phyloP scores from a whole-genome alignment of 2,329 filamentous ascomycete species.

The Coniochaeta pulveracea region DNA sequence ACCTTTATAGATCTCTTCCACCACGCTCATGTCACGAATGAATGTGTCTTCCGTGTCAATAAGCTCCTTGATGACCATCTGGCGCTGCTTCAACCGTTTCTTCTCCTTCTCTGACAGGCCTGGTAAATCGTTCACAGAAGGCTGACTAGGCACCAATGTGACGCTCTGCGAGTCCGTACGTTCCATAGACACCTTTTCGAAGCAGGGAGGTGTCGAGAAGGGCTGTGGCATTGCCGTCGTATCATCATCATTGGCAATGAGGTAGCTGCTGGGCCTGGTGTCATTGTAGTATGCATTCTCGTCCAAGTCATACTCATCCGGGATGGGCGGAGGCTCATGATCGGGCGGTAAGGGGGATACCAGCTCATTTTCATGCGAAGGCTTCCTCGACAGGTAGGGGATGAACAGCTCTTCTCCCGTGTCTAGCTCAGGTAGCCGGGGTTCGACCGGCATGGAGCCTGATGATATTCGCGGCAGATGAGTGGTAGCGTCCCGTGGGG shows the following conservation, averaged over 20 bases:
- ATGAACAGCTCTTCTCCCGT: slow-evolving; percentile 38
- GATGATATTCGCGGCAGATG: slow-evolving; percentile 10
- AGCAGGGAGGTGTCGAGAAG: slow-evolving; percentile 31
- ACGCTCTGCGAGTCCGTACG: slow-evolving; percentile 19
- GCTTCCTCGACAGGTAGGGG: slow-evolving; percentile 13
- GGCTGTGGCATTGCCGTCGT: slow-evolving; percentile 33
- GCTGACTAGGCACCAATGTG: slow-evolving; percentile 8
- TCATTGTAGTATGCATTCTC: slow-evolving; percentile 30
- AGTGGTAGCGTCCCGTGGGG: slow-evolving; percentile 18
- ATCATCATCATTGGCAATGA: slow-evolving; percentile 29
- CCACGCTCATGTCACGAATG: slow-evolving; percentile 90
- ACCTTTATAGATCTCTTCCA: slow-evolving; percentile 94
- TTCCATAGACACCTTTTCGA: slow-evolving; percentile 33
- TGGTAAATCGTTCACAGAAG: slow-evolving; percentile 22
- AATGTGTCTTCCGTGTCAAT: slow-evolving; percentile 88
- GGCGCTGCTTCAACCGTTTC: slow-evolving; percentile 67
- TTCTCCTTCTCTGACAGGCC: slow-evolving; percentile 41
- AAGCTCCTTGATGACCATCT: slow-evolving; percentile 80
- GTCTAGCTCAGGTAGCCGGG: slow-evolving; percentile 38
- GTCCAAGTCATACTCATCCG: slow-evolving; percentile 20
- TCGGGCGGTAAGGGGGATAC: slow-evolving; percentile 25
- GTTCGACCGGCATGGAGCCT: slow-evolving; percentile 15
- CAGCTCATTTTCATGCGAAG: slow-evolving; percentile 3
- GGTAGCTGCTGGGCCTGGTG: slow-evolving; percentile 29
- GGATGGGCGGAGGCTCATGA: slow-evolving; percentile 40